phyloP scores from a whole-genome alignment of 2,329 filamentous ascomycete species.

The Coleophoma crateriformis region DNA sequence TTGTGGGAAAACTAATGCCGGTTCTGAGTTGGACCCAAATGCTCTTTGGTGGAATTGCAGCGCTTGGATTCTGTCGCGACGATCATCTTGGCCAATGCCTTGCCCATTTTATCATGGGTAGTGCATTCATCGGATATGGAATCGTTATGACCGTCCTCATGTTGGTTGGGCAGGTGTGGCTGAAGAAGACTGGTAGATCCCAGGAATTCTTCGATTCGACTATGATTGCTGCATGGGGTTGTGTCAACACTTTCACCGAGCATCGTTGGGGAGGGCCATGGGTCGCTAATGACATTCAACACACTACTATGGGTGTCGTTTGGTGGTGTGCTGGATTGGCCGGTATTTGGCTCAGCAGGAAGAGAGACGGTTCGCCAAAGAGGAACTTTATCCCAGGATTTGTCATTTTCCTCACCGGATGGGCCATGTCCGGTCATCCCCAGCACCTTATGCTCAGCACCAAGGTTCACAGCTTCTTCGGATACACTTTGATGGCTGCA shows the following conservation, averaged over 20 bases:
- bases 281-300: conserved; percentile 92
- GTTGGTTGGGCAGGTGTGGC: conserved; percentile 82
- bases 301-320: conserved; percentile 98
- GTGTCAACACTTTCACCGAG: conserved; percentile 97
- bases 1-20: conserved; percentile 84
- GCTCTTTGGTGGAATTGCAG: conserved; percentile 90
- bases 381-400: conserved; percentile 90
- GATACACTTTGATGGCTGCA: conserved; percentile 90
- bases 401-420: conserved; percentile 87
- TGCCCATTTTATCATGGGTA: conserved; percentile 98
- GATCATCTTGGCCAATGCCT: conserved; percentile 90
- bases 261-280: conserved; percentile 87
- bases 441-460: conserved; percentile 80
- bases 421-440: conserved; percentile 90
- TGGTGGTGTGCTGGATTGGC: conserved; percentile 95
- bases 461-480: conserved; percentile 84
- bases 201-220: conserved; percentile 96
- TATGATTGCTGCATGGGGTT: conserved; percentile 91
- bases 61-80: conserved; percentile 85
- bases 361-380: conserved; percentile 77
- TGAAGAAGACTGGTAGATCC: conserved; percentile 74
- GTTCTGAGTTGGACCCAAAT: conserved; percentile 88
- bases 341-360: conserved; percentile 86
- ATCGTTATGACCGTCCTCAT: conserved; percentile 82
- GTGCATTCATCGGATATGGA: conserved; percentile 91